Evolutionary conservation across 768 basidiomycete genomes (phyloP).

Genomic region (Termitomyces heimii): DNA sequence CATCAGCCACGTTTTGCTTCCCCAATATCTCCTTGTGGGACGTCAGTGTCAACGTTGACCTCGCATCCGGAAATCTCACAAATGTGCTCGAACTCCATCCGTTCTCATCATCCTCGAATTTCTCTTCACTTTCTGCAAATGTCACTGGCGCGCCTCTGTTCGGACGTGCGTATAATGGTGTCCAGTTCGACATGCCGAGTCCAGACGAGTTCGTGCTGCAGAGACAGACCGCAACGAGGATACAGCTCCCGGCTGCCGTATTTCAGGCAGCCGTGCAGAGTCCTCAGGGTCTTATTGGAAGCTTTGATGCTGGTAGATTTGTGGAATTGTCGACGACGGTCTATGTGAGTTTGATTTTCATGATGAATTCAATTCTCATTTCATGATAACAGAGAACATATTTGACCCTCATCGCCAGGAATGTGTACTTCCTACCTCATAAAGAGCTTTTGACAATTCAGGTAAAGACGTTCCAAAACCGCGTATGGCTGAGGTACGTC

Average conservation of each 20-base stretch:
- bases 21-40: constrained; percentile 40
- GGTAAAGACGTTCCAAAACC: constrained; percentile 37
- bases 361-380: background rate
- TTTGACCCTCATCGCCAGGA: constrained; percentile 41
- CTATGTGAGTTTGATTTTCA: constrained; percentile 35
- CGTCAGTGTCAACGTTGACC: constrained; percentile 36
- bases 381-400: constrained; percentile 30
- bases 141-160: constrained; percentile 38
- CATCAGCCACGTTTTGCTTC: constrained; percentile 43
- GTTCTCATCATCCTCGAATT: constrained; percentile 30
- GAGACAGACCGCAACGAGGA: constrained; percentile 35
- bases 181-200: constrained; percentile 38
- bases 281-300: constrained; percentile 28
- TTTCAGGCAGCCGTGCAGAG: constrained; percentile 38
- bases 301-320: constrained; percentile 32
- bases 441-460: constrained; percentile 30
- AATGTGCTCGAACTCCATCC: constrained; percentile 34
- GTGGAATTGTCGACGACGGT: constrained; percentile 31
- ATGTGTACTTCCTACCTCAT: constrained; percentile 42
- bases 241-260: constrained; percentile 47
- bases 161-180: constrained; percentile 48
- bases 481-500: constrained; percentile 45
- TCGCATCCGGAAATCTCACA: constrained; percentile 37
- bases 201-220: constrained; percentile 33
- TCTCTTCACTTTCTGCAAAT: constrained; percentile 35